Conservation (phyloP, 1,284 basidiomycete species). For the Cryptococcus hybrid region DNA sequence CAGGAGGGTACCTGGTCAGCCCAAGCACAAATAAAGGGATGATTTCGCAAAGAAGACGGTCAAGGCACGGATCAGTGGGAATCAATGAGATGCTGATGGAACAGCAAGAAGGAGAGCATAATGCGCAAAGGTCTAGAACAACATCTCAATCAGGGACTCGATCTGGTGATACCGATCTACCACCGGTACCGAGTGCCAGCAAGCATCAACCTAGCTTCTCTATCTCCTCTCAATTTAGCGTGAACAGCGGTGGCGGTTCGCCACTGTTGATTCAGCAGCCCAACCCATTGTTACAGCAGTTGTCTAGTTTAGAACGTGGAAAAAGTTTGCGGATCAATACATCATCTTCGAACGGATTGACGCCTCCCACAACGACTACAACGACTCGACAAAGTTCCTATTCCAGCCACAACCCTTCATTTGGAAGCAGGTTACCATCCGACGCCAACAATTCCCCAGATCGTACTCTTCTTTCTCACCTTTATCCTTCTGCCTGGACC, state of each 20-base stretch:
- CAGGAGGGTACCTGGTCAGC: constrained; percentile 26
- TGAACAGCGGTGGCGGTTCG: constrained; percentile 1
- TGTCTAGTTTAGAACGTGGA: background rate
- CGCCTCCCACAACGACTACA: constrained; percentile 7
- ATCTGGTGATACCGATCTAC: constrained; percentile 15
- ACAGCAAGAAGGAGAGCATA: background rate
- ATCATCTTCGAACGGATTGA: constrained; percentile 12
- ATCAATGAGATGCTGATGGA: background rate
- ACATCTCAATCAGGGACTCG: constrained; percentile 40
- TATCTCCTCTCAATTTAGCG: constrained; percentile 9
- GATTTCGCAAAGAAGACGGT: constrained; percentile 39
- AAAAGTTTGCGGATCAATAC: constrained; percentile 11
- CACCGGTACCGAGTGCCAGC: constrained; percentile 7
- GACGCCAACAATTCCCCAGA: background rate
- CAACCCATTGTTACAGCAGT: background rate
- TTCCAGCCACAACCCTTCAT: background rate
- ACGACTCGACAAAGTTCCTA: too few relatives aligned
- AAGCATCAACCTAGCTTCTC: constrained; percentile 25
- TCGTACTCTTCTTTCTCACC: background rate
- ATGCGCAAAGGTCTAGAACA: constrained; percentile 25
- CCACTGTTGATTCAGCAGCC: background rate
- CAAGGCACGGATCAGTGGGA: constrained; percentile 8
- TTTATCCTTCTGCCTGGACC: constrained; percentile 25
- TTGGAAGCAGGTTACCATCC: constrained; percentile 8
- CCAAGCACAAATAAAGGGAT: constrained; percentile 33